Evolutionary conservation across 1,284 basidiomycete species (phyloP), one percentile per base, ranked within the genome.

Genomic region (Puccinia brachypodii): DNA sequence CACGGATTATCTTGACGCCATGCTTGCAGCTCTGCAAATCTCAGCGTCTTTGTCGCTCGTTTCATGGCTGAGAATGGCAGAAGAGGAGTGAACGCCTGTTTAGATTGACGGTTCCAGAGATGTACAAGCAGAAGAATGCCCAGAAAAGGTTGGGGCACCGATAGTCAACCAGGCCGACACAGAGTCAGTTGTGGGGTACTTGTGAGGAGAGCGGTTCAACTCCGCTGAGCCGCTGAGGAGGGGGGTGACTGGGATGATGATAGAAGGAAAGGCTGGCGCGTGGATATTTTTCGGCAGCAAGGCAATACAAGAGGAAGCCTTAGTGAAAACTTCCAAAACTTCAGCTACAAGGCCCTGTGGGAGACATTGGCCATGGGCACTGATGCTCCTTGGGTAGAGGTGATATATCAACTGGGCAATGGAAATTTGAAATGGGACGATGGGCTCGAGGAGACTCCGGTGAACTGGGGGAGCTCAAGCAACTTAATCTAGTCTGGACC

Each of bases 1-100:
- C 79, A 81, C 11, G 60, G 71, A 53, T 81, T 81, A n/a, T 81
- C 79, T 58, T 81, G 69, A 58, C 71, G 72, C 79, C 79, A 81
- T 64, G 71, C 72, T 60, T 71, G 60, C 7, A 81, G 60, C 6
- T 74, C 60, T 47, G 69, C 19, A 38, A 74, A 81, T 6, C 1
- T n/a, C 14, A 74, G 14, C 7, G 79, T 81, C 50, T 75, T 74
- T 14, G 38, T 64, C 16, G 14, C 16, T 36, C 56, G 68, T 56
- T 80, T 56, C 53, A 60, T 73, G 36, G 7, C n/a, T 38, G 60
- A 76, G 28, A 62, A 40, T 22, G 28, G 53, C 19, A 68, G 53
- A 42, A 58, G 50, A 56, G 47, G 53, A 22, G 33, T 22, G 58
- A n/a, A 31, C 40, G 66, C n/a, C 2, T 36, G 36, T 36, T 19